Evolutionary conservation across 2,329 filamentous ascomycete species (phyloP).

Genomic region (Colletotrichum liaoningense): DNA sequence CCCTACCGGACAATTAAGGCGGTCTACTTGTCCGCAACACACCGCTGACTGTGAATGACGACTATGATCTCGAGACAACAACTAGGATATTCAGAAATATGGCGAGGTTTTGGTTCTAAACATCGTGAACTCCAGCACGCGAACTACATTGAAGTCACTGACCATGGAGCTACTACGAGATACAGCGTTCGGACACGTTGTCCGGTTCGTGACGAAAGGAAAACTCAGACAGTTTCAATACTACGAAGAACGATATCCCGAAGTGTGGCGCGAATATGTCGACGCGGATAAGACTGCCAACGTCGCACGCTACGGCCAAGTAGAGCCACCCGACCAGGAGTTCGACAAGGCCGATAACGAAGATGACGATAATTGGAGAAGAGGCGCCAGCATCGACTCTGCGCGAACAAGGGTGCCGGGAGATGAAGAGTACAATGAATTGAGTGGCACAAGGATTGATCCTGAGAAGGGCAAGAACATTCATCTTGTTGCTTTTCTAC

Average conservation of each 20-base stretch:
- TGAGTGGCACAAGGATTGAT: neutral
- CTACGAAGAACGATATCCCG: neutral
- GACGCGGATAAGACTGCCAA: neutral
- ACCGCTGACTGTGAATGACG: neutral
- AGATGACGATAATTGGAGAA: neutral
- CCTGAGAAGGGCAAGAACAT: neutral
- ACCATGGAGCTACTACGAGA: conserved; percentile 17
- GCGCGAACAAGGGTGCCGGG: neutral
- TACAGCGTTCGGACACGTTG: conserved; percentile 14
- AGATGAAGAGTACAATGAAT: neutral
- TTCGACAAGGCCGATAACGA: too few species aligned
- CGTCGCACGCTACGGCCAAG: neutral
- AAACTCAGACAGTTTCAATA: conserved; percentile 14
- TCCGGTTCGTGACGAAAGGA: neutral
- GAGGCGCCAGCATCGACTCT: neutral
- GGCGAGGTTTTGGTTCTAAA: neutral
- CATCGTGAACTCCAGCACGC: neutral
- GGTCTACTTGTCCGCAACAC: neutral
- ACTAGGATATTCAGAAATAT: neutral
- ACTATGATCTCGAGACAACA: accelerated
- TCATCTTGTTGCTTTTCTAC: conserved; percentile 10
- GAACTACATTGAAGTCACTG: neutral
- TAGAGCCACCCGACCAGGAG: neutral
- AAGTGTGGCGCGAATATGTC: conserved; percentile 13
- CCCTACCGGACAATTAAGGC: neutral